Evolutionary conservation across 2,329 filamentous ascomycete genomes (phyloP).

Genomic region (Alternaria arborescens): DNA sequence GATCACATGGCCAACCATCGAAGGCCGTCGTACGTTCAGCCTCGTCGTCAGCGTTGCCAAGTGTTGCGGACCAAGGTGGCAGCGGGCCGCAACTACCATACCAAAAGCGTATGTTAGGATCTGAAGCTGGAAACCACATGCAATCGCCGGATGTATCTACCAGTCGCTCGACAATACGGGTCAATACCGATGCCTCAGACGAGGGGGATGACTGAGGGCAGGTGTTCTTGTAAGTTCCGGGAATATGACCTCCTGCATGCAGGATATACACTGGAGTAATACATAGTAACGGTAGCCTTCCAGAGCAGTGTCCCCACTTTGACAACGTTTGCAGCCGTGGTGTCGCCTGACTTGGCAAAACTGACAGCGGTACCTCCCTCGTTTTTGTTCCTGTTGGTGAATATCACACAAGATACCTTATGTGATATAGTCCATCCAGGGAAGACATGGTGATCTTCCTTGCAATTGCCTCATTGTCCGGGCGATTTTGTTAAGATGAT

Average conservation of each 20-base stretch:
- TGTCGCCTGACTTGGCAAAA: neutral
- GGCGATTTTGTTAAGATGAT: neutral
- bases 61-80: neutral
- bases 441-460: no score
- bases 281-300: neutral
- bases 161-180: neutral
- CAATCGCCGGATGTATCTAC: neutral
- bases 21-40: neutral
- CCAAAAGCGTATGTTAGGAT: neutral
- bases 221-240: neutral
- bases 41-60: slow-evolving; percentile 4
- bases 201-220: neutral
- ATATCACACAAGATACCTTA: neutral
- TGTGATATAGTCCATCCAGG: neutral
- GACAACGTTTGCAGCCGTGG: neutral
- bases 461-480: neutral
- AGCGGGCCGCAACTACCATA: neutral
- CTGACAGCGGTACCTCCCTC: neutral
- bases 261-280: neutral
- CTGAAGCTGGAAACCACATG: neutral
- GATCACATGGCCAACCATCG: neutral
- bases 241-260: neutral
- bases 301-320: neutral
- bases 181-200: neutral
- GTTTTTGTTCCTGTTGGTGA: neutral